Evolutionary conservation across 2,329 filamentous ascomycete species (phyloP).

Genomic region (Colletotrichum sp.): DNA sequence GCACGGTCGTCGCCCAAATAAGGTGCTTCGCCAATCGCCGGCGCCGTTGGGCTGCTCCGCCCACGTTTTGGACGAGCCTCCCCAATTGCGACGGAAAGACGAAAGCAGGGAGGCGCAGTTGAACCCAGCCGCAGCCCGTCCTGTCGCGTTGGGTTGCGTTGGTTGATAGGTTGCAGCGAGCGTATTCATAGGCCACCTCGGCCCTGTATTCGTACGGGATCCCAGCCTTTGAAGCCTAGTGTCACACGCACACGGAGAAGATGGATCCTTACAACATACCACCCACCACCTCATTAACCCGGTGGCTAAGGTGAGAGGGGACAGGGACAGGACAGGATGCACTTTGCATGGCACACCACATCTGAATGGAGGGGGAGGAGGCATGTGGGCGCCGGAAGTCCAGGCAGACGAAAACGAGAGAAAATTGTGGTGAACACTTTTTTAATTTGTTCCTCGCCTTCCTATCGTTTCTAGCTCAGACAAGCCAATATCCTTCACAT

Average conservation of each 20-base stretch:
- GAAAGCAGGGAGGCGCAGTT: constrained; percentile 20
- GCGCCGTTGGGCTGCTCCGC: constrained; percentile 11
- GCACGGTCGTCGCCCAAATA: not conserved
- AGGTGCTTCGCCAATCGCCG: constrained; percentile 6
- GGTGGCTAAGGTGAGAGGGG: not conserved
- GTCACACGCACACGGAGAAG: not conserved
- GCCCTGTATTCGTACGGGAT: not conserved
- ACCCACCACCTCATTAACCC: not conserved
- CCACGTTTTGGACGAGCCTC: constrained; percentile 2
- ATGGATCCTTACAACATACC: not conserved
- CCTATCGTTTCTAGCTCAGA: not conserved
- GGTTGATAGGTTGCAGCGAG: not conserved
- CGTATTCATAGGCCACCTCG: not conserved
- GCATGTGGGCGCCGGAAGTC: not conserved
- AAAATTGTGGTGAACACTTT: not conserved
- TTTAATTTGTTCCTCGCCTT: not conserved
- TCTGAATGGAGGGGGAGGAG: not conserved
- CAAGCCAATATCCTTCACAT: not conserved
- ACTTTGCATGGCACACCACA: not conserved
- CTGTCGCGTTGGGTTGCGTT: constrained; percentile 1
- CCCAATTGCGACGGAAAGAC: constrained; percentile 7
- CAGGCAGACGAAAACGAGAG: not conserved
- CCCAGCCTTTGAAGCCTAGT: not conserved
- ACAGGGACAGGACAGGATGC: not conserved
- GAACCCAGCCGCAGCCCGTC: not conserved